Evolutionary conservation across 1,139 yeast species (phyloP).

Genomic region (Debaryomyces coudertii): DNA sequence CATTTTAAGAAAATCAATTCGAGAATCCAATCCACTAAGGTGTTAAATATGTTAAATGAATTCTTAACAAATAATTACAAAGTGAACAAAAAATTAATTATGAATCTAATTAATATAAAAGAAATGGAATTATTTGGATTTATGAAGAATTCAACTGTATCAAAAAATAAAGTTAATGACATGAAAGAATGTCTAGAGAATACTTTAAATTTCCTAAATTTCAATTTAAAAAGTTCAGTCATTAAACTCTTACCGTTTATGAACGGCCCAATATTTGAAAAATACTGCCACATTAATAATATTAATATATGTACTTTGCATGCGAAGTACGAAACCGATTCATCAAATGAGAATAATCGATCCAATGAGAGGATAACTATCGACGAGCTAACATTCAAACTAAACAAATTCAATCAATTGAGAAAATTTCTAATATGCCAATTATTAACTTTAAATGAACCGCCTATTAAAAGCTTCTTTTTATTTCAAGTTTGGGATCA

Average conservation of each 20-base stretch:
- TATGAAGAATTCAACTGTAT: conserved; percentile 16
- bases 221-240: conserved; percentile 35
- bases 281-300: conserved; percentile 43
- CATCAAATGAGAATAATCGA: conserved; percentile 10
- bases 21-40: conserved; percentile 29
- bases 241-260: conserved; percentile 35
- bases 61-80: conserved; percentile 41
- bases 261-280: conserved; percentile 45
- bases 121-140: conserved; percentile 32
- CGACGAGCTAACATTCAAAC: conserved; percentile 18
- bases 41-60: conserved; percentile 28
- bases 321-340: conserved; percentile 19
- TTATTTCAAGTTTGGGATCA: conserved; percentile 35
- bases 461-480: conserved; percentile 34
- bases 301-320: conserved; percentile 25
- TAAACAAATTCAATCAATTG: conserved; percentile 39
- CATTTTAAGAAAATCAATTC: conserved; percentile 31
- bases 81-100: conserved; percentile 43
- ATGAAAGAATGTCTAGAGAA: conserved; percentile 17
- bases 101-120: conserved; percentile 35
- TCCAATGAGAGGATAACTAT: neutral
- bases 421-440: conserved; percentile 46
- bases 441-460: conserved; percentile 41
- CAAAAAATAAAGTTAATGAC: conserved; percentile 2
- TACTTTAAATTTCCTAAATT: conserved; percentile 30